Evolutionary conservation across 202 grass and related monocot species (phyloP).

Genomic region (Setaria viridis): DNA sequence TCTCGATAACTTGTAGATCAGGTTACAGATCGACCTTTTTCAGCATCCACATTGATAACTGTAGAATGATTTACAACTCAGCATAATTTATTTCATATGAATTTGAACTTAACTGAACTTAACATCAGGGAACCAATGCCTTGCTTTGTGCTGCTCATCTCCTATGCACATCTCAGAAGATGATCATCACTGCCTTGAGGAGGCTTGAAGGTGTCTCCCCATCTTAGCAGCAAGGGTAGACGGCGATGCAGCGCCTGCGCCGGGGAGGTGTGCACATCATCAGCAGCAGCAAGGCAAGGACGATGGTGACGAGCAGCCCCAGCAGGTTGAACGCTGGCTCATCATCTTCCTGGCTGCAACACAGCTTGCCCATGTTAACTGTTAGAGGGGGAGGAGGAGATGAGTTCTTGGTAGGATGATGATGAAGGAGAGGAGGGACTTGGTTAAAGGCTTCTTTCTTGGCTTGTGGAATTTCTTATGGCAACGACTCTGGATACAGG

Average conservation of each 20-base stretch:
- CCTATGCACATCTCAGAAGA: slow-evolving; percentile 26
- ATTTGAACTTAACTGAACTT: slow-evolving; percentile 2
- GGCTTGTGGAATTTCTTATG: slow-evolving; percentile 1
- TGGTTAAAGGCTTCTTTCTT: slow-evolving; percentile 7
- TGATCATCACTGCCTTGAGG: neutral
- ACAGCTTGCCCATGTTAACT: slow-evolving; percentile 77
- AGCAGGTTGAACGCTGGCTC: slow-evolving; percentile 56
- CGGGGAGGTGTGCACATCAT: slow-evolving; percentile 62
- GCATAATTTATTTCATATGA: slow-evolving; percentile 40
- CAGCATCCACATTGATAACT: slow-evolving; percentile 3
- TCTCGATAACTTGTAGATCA: slow-evolving; percentile 1
- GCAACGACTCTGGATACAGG: neutral
- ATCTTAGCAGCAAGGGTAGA: slow-evolving; percentile 63
- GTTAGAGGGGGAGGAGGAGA: neutral
- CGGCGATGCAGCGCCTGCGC: slow-evolving; percentile 47
- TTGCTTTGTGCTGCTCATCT: neutral
- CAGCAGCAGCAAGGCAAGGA: slow-evolving; percentile 74
- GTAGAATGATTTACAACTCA: slow-evolving; percentile 19
- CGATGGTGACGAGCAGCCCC: slow-evolving; percentile 57
- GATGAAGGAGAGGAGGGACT: slow-evolving; percentile 4
- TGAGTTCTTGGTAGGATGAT: neutral
- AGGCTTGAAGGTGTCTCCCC: neutral
- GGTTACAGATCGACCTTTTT: neutral
- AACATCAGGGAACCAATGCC: slow-evolving; percentile 37
- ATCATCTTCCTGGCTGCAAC: slow-evolving; percentile 53